Evolutionary conservation across 202 grass and related monocot species (phyloP).

Genomic region (Setaria viridis): DNA sequence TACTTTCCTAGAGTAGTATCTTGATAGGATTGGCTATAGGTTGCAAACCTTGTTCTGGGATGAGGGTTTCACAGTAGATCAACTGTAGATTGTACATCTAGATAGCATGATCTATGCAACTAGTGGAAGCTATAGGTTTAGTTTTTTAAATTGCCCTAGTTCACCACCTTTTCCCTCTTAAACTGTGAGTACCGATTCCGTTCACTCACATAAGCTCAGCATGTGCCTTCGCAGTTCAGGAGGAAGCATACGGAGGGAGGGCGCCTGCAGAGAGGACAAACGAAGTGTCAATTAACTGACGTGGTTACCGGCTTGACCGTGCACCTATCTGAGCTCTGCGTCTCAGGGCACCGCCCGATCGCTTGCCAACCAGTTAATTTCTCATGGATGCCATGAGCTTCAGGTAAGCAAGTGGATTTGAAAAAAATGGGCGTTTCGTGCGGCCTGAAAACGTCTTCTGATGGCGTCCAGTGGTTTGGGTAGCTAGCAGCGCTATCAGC

Average conservation of each 20-base stretch:
- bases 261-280: neutral
- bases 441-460: neutral
- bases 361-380: neutral
- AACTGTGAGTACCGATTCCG: too few relatives aligned
- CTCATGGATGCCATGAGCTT: neutral
- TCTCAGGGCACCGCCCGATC: neutral
- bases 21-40: too few relatives aligned
- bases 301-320: slow-evolving; percentile 20
- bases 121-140: too few relatives aligned
- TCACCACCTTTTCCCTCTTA: too few relatives aligned
- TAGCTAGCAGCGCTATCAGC: neutral
- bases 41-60: too few relatives aligned
- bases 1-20: too few relatives aligned
- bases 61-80: too few relatives aligned
- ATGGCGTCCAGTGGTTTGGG: neutral
- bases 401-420: neutral
- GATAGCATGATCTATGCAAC: too few relatives aligned
- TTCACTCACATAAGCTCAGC: neutral
- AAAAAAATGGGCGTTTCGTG: neutral
- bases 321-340: neutral
- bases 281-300: neutral
- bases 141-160: too few relatives aligned
- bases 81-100: too few relatives aligned
- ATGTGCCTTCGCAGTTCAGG: neutral
- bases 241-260: neutral